phyloP scores from a whole-genome alignment of 2,329 filamentous ascomycete species.

The Balansia obtecta region DNA sequence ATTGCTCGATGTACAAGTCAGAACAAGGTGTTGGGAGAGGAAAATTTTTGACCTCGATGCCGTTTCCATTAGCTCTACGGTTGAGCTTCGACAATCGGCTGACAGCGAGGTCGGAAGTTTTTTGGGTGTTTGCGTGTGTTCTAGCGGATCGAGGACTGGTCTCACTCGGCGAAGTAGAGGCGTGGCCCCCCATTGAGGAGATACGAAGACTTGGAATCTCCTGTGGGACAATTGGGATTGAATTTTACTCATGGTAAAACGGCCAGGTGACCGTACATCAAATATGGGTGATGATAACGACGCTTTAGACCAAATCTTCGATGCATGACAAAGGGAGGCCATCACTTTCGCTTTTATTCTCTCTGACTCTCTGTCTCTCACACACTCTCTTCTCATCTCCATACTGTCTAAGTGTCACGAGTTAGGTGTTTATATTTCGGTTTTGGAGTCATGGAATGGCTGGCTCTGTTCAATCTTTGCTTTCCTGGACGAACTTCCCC shows the following conservation, averaged over 20 bases:
- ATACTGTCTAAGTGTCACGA: constrained; percentile 17
- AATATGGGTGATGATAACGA: constrained; percentile 18
- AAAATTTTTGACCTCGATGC: constrained; percentile 17
- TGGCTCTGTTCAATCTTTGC: constrained; percentile 13
- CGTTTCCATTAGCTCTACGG: constrained; percentile 7
- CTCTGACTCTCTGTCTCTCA: neutral
- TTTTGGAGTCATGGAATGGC: constrained; percentile 8
- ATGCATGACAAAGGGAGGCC: constrained; percentile 38
- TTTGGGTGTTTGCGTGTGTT: constrained; percentile 12
- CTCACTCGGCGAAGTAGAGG: constrained; percentile 5
- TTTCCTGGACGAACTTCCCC: constrained; percentile 7
- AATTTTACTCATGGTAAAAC: constrained; percentile 11
- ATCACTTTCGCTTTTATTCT: constrained; percentile 21
- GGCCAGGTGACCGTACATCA: constrained; percentile 23
- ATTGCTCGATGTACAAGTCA: constrained; percentile 15
- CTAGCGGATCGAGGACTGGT: constrained; percentile 6
- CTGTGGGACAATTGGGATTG: constrained; percentile 5
- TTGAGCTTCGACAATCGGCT: constrained; percentile 6
- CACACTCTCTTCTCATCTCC: neutral
- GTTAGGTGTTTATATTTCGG: constrained; percentile 9
- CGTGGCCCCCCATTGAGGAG: neutral
- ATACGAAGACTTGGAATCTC: constrained; percentile 1
- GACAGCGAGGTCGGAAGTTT: constrained; percentile 13
- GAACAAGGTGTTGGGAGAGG: constrained; percentile 16
- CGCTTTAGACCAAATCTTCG: constrained; percentile 36